Conservation (phyloP, 139 green algal genomes). For the Chlorella ohadii region DNA sequence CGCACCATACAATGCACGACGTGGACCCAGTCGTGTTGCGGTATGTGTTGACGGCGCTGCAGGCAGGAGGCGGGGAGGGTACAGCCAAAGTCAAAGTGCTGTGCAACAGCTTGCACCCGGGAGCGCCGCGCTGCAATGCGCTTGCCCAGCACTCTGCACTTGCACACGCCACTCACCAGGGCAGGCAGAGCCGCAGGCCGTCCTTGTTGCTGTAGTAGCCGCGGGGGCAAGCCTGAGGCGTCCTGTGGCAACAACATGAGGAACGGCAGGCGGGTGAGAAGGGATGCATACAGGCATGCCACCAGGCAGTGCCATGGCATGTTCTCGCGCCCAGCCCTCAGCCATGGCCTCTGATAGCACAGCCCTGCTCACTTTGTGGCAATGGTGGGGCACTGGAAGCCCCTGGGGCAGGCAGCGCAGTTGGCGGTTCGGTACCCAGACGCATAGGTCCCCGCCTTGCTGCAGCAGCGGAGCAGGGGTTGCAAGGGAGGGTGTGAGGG, state of each 20-base stretch:
- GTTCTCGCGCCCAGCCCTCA: background rate
- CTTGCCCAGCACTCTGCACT: too few relatives aligned
- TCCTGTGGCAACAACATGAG: too few relatives aligned
- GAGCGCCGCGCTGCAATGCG: too few relatives aligned
- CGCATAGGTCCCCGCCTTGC: slow-evolving; percentile 2
- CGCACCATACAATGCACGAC: background rate
- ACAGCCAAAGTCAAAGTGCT: too few relatives aligned
- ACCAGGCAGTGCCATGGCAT: background rate
- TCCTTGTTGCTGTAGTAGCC: slow-evolving; percentile 18
- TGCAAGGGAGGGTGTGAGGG: background rate
- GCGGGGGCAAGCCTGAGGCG: background rate
- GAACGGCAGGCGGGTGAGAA: background rate
- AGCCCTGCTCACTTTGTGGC: background rate
- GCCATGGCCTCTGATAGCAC: too few relatives aligned
- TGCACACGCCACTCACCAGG: background rate
- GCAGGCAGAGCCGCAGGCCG: background rate
- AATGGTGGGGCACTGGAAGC: background rate
- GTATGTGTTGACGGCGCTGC: slow-evolving; percentile 4
- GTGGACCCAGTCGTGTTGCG: background rate
- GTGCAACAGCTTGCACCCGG: too few relatives aligned
- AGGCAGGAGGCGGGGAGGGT: too few relatives aligned
- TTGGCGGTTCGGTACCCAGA: background rate
- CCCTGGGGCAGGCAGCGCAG: background rate
- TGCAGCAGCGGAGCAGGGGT: background rate
- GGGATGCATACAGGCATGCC: background rate